Evolutionary conservation across 2,329 filamentous ascomycete species (phyloP), one percentile per base, ranked within the genome.

Genomic region (Alternaria dauci): DNA sequence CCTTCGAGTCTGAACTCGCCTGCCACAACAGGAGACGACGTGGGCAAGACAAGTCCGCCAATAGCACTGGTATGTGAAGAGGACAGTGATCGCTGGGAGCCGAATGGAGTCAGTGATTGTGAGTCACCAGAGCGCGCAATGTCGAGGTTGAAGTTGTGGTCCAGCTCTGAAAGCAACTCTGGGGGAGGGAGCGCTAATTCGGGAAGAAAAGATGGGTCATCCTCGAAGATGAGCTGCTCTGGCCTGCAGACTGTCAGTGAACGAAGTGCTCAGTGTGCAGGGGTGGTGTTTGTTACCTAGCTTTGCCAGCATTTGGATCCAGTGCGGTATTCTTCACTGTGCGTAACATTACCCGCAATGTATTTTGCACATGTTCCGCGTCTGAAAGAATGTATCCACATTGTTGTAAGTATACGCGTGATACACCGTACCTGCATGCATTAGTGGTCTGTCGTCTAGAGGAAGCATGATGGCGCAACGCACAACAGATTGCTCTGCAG

Each of bases 401-500:
- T 79, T 99, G 94, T 75, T 97, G 91, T 26, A 87, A 85, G 76
- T 93, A 97, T 18, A 98, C 93, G 50, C 91, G 87, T 3, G 93
- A 91, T 16, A 97, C 87, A 5, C 94, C 94, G 75, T 77, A 78
- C 58, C 77, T 79, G 38, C 7, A 7, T n/a, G 34, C 2, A 26
- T 76, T 54, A 76, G 56, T 42, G 47, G 9, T 25, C 12, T 9
- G 25, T 32, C 20, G 8, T 16, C n/a, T 25, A n/a, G 23, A 4
- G 16, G 25, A 36, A 5, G 7, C 7, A 7, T 18, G 28, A 5
- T 16, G 32, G 25, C 25, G 39, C 9, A 34, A 71, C 84, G 74
- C 75, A 90, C 87, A 99, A 87, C 18, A 99, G 84, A 69, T 90
- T 97, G 16, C 93, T 91, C 75, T 98, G 94, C 23, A 99, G 86